phyloP scores from a whole-genome alignment of 768 basidiomycete genomes.

The Lactarius hatsudake region DNA sequence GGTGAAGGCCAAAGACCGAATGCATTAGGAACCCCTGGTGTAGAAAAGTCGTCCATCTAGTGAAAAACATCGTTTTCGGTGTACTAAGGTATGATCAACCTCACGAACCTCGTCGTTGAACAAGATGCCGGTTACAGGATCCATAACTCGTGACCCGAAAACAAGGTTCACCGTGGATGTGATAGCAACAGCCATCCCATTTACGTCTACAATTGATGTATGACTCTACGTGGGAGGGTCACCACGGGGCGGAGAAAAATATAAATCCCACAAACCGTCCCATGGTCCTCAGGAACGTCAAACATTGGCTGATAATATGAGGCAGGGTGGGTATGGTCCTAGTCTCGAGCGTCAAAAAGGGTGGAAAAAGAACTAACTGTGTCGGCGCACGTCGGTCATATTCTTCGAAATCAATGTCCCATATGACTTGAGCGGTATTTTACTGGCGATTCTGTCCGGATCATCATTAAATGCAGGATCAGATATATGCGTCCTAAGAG shows the following conservation, averaged over 20 bases:
- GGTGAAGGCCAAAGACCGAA: slow-evolving; percentile 84
- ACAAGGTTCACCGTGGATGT: slow-evolving; percentile 89
- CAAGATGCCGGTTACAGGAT: slow-evolving; percentile 83
- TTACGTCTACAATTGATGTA: slow-evolving; percentile 73
- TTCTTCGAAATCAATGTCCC: slow-evolving; percentile 58
- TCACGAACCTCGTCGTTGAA: slow-evolving; percentile 76
- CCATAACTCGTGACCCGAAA: slow-evolving; percentile 87
- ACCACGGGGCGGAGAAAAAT: not conserved
- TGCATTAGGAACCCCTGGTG: slow-evolving; percentile 75
- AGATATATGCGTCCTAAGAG: slow-evolving; percentile 71
- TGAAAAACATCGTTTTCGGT: not conserved
- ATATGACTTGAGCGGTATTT: slow-evolving; percentile 69
- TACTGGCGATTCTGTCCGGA: slow-evolving; percentile 46
- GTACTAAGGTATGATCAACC: not conserved
- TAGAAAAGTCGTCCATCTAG: slow-evolving; percentile 91
- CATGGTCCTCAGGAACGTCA: slow-evolving; percentile 78
- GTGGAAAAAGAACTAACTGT: not conserved
- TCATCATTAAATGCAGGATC: slow-evolving; percentile 72
- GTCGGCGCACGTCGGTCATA: slow-evolving; percentile 75
- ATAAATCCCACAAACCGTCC: slow-evolving; percentile 53
- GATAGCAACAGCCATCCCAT: slow-evolving; percentile 83
- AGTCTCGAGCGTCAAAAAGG: slow-evolving; percentile 6
- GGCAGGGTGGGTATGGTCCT: slow-evolving; percentile 80
- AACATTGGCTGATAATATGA: slow-evolving; percentile 84
- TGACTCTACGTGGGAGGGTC: slow-evolving; percentile 58